A percentile compares a stretch with the other conserved stretches of the same genome.
Evolutionary conservation across 83 land plant species (phyloP).

Genomic region (Picea mariana): DNA sequence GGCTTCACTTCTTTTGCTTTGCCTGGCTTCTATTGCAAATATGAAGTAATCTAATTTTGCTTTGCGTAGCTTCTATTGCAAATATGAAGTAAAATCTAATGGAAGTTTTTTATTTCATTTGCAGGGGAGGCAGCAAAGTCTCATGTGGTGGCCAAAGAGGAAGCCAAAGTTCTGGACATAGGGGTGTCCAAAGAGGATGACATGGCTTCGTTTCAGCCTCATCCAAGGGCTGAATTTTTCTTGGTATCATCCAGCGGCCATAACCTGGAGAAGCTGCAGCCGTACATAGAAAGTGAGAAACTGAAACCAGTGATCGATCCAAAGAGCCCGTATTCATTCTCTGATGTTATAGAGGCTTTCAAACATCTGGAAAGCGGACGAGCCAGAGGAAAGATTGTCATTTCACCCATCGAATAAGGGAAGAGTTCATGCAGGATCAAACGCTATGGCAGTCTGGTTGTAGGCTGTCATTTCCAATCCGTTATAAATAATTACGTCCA

Average conservation of each 20-base stretch:
- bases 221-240: conserved; percentile 12
- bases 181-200: too few relatives aligned
- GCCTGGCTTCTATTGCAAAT: too few relatives aligned
- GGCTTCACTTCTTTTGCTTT: too few relatives aligned
- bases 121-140: conserved; percentile 37
- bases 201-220: neutral
- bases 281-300: conserved; percentile 33
- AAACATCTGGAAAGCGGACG: conserved; percentile 49
- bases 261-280: conserved; percentile 31
- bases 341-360: conserved; percentile 38
- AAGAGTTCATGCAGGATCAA: too few relatives aligned
- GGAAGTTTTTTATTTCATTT: too few relatives aligned
- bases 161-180: conserved; percentile 33
- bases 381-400: conserved; percentile 51
- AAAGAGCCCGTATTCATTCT: conserved; percentile 32
- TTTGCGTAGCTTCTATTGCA: too few relatives aligned
- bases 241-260: conserved; percentile 26
- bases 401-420: conserved; percentile 1
- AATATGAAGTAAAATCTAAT: too few relatives aligned
- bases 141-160: conserved; percentile 31
- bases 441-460: too few relatives aligned
- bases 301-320: conserved; percentile 52
- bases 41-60: too few relatives aligned
- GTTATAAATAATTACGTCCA: too few relatives aligned
- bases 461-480: too few relatives aligned